Evolutionary conservation across 257 asterid species (phyloP).

Genomic region (Capsicum baccatum): DNA sequence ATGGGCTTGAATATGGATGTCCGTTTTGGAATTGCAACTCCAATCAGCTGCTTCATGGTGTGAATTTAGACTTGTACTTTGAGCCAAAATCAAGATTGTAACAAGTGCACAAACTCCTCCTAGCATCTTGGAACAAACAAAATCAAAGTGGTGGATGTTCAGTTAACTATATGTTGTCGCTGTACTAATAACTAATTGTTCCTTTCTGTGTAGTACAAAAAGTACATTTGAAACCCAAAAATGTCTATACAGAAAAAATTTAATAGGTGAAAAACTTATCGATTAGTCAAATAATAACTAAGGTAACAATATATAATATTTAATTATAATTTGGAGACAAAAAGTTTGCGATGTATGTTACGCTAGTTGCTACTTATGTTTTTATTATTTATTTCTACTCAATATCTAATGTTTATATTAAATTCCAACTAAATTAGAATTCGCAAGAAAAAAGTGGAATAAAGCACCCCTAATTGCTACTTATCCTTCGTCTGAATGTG

Average conservation of each 20-base stretch:
- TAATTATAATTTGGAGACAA: too few species aligned
- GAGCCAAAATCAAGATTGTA: conserved; percentile 35
- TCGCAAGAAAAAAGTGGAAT: too few species aligned
- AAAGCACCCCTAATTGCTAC: too few species aligned
- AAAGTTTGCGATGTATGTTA: too few species aligned
- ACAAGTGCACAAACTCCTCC: not conserved
- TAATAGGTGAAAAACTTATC: not conserved
- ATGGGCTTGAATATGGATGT: conserved; percentile 49
- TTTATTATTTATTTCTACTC: too few species aligned
- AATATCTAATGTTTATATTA: too few species aligned
- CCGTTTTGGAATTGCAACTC: conserved; percentile 57
- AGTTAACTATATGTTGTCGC: not conserved
- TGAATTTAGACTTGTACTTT: conserved; percentile 40
- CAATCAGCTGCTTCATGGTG: conserved; percentile 66
- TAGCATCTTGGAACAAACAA: not conserved
- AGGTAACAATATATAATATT: not conserved
- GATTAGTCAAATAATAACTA: not conserved
- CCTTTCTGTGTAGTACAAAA: not conserved
- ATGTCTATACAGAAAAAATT: not conserved
- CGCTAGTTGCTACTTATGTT: too few species aligned
- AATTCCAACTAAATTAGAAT: too few species aligned
- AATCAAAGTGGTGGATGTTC: not conserved
- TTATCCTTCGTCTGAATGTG: too few species aligned
- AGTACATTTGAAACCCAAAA: not conserved
- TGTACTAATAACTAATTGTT: not conserved